These are phyloP conservation scores for Hordeum pubiflorum DNA, from an alignment of 202 grass and related monocot species.

Conservation along the genomic window DNA sequence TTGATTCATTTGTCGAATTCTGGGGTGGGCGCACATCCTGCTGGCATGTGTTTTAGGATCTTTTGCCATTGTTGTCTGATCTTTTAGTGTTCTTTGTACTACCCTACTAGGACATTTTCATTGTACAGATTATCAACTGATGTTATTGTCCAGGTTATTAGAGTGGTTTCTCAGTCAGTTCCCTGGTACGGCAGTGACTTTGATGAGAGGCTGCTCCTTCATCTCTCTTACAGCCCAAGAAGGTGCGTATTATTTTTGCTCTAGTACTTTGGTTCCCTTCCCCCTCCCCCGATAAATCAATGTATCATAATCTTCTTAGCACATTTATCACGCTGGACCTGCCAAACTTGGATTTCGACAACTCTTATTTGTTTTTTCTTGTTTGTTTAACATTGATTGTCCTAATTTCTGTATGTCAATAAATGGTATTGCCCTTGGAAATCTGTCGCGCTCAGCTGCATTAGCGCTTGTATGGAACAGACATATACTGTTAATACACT, in stretches of 20 bases:
- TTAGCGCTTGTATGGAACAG: background rate
- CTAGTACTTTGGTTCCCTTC: background rate
- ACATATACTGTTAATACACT: background rate
- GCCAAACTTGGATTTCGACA: background rate
- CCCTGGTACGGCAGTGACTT: conserved; percentile 43
- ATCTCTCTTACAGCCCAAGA: conserved; percentile 80
- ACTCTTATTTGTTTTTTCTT: background rate
- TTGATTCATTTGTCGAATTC: background rate
- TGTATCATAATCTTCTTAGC: background rate
- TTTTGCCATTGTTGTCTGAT: background rate
- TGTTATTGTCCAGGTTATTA: conserved; percentile 49
- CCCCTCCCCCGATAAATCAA: background rate
- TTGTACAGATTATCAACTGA: background rate
- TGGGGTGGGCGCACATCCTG: background rate
- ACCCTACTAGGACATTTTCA: background rate
- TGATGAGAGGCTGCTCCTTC: conserved; percentile 66
- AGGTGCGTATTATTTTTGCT: conserved; percentile 36
- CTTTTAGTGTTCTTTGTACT: background rate
- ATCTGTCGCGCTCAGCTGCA: background rate
- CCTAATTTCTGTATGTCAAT: background rate
- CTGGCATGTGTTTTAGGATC: background rate
- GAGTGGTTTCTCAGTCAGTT: conserved; percentile 48
- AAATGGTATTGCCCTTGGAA: background rate
- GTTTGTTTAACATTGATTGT: background rate
- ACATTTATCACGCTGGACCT: background rate